Evolutionary conservation across 257 asterid genomes (phyloP).

Genomic region (Paulownia fortunei): DNA sequence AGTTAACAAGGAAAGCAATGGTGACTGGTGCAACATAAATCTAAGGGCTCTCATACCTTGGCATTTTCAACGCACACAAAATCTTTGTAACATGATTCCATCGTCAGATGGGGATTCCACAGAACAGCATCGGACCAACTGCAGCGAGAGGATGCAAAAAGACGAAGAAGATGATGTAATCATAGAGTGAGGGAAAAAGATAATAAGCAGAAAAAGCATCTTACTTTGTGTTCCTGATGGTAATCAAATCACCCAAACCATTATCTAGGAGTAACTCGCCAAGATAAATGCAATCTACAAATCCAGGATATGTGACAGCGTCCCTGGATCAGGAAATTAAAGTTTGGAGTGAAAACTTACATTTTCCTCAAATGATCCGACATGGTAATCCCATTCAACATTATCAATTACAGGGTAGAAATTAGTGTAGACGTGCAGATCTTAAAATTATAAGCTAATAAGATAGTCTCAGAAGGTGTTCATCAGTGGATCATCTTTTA

Average conservation of each 20-base stretch:
- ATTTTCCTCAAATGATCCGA: too few species aligned
- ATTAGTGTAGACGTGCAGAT: background rate
- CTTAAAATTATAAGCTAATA: too few species aligned
- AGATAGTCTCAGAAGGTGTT: too few species aligned
- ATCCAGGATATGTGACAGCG: constrained; percentile 89
- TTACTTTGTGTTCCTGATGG: constrained; percentile 86
- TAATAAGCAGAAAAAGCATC: constrained; percentile 15
- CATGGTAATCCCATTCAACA: background rate
- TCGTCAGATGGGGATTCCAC: constrained; percentile 94
- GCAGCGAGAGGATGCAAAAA: constrained; percentile 21
- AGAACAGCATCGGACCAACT: constrained; percentile 97
- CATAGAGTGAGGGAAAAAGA: background rate
- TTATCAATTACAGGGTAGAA: too few species aligned
- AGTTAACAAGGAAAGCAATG: too few species aligned
- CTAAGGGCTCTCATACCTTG: constrained; percentile 56
- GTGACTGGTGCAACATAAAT: background rate
- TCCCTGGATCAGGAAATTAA: constrained; percentile 59
- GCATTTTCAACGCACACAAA: constrained; percentile 98
- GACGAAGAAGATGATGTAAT: constrained; percentile 1
- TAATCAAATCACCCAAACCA: constrained; percentile 77
- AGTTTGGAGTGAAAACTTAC: too few species aligned
- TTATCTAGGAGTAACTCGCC: constrained; percentile 72
- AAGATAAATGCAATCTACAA: constrained; percentile 93
- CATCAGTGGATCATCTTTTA: background rate
- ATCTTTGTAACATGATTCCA: constrained; percentile 86